Evolutionary conservation across 148 eudicot species (phyloP), one percentile per base, ranked within the genome.

Genomic region (Bassia scoparia): DNA sequence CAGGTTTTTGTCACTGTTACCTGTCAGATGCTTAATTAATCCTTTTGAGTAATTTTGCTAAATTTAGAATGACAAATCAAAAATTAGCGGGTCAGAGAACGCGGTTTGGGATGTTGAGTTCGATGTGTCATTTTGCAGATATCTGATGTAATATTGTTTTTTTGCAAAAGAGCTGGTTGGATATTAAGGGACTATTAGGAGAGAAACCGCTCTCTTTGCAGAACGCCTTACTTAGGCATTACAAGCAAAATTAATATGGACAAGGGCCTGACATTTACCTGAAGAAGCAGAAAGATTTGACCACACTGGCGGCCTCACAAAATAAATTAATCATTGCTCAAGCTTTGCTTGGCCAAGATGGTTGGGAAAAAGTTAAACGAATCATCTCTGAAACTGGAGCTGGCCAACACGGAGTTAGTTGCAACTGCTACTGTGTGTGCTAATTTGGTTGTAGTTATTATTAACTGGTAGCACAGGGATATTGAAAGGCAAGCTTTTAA

Each of bases 301-400:
- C 77, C 98, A 94, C 61, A 86, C 93, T 2, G 98, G 98, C 52
- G 91, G n/a, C n/a, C 98, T 37, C 96, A 94, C 87, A 91, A 94
- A 76, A 89, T 94, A 67, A 94, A 94, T 86, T 91, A 94, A 78
- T 96, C 97, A 78, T 94, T 68, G 98, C 90, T 81, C 98, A 91
- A 88, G 98, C 98, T 71, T 79, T 95, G 81, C 95, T 95, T 60
- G n/a, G 99, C 99, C 48, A 91, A 88, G 78, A 84, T n/a, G 83
- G 31, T 78, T 95, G 59, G 99, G n/a, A n/a, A 97, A 11, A 95
- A 95, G 81, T n/a, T n/a, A 74, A 87, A 64, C 97, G 99, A 49
- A 91, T 95, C 52, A 95, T 95, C 64, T 97, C 99, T 67, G 99
- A 95, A 83, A 95, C 97, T 68, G 99, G 99, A 69, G 99, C 99